Base-by-base conservation (phyloP, 805 yeast species). In the Wickerhamiella australiensis region DNA sequence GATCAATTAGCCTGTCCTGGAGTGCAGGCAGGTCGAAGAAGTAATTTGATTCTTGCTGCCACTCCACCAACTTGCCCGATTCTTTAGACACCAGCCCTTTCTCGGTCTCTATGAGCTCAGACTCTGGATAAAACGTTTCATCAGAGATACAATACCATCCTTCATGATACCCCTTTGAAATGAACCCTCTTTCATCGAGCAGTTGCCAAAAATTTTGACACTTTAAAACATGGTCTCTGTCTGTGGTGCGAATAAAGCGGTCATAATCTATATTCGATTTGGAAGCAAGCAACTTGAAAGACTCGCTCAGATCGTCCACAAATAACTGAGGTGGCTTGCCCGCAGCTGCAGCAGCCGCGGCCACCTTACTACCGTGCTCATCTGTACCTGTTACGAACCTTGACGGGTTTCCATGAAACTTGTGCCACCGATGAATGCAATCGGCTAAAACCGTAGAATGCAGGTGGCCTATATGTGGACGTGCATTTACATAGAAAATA, bases 71-170 rank as follows among this genome's bases (percentile, higher is more conserved):
- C 49, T 78, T 81, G 5, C 82, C 78, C 0, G 95, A 77, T 59
- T 88, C 96, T 26, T 72, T 75, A 53, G 67, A 68, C 29, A 64
- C 54, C 26, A 57, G 56, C 2, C 52, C 51, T 1, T 68, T 66
- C 15, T 52, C 59, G 4, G 56, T 72, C n/a, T 49, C 52, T 43
- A 65, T 67, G 22, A 85, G 78, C 62, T 87, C 95, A 2, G 77
- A 65, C 53, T 81, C 94, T 0, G 97, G 84, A 59, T 85, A 90
- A 60, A 92, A 92, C 1, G 96, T 82, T 65, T 92, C 98, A 61
- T 92, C 98, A 45, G 94, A 82, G 5, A 90, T 70, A 5, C 94
- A 85, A 61, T 92, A 92, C 97, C 97, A 92, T 1, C 98, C 98
- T 45, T 76, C 65, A 62, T 92, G 98, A 26, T 74, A 68, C 6